Evolutionary conservation across 179 eudicot genomes (phyloP), one percentile per base, ranked within the genome.

Genomic region (Spinacia oleracea): DNA sequence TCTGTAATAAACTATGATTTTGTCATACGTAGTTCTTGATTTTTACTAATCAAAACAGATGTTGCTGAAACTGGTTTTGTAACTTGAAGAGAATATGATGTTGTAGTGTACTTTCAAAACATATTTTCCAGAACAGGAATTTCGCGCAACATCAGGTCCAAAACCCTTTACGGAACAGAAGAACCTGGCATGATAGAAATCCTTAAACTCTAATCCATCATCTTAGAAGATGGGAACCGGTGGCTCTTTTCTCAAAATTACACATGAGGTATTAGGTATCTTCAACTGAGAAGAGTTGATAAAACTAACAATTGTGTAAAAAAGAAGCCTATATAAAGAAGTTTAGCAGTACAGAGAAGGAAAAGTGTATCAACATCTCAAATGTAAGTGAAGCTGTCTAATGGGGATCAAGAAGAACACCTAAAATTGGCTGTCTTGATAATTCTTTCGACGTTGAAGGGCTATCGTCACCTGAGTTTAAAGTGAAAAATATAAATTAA

Each of bases 321-420:
- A 50, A 10, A 72, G 6, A 25, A 68, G 32, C 10, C 34, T 6
- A 23, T 1, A 25, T 29, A 23, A 59, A 23, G n/a, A n/a, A n/a
- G n/a, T n/a, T n/a, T n/a, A n/a, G 9, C 25, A 11, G 27, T 68
- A 40, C 27, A 46, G 23, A n/a, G 62, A 29, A 58, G 29, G 62
- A 59, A 59, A 21, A 23, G 2, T n/a, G 23, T n/a, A 55, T 20
- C 4, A n/a, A n/a, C 29, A 23, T 56, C 25, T n/a, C 12, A n/a
- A 14, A 20, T 23, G 3, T 38, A 38, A 40, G 51, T 48, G 15
- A 6, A 58, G 25, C 1, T 55, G 59, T 32, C 1, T 45, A 42
- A 35, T 43, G 55, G 59, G 68, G 68, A 72, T 73, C 50, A 64
- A 76, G 72, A 67, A 72, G 78, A 74, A 62, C 63, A 91, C 92